Base-by-base conservation (phyloP, 2,329 filamentous ascomycete species). In the Xylaria sp. region DNA sequence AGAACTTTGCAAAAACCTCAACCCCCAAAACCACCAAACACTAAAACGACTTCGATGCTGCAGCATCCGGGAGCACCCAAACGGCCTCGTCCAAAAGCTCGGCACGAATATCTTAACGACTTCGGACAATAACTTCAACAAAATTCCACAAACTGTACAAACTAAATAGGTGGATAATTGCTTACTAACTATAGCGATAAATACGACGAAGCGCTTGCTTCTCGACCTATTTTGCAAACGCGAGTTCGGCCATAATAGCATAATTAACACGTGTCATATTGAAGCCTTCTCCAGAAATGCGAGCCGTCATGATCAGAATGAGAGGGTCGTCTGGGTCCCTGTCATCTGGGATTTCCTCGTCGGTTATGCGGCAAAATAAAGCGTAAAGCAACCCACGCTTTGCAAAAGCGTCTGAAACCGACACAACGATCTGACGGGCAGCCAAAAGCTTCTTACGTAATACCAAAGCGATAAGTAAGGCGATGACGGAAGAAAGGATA, bases 121-220 rank as follows among this genome's bases (percentile, higher is more conserved):
- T n/a, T n/a, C n/a, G n/a, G n/a, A n/a, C n/a, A n/a, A n/a, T n/a
- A n/a, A n/a, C n/a, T n/a, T n/a, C n/a, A n/a, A n/a, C n/a, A n/a
- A n/a, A n/a, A n/a, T n/a, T n/a, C n/a, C n/a, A n/a, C n/a, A n/a
- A n/a, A n/a, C n/a, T n/a, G n/a, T n/a, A n/a, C n/a, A n/a, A n/a
- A n/a, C n/a, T n/a, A n/a, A n/a, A n/a, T n/a, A n/a, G n/a, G n/a
- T n/a, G n/a, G n/a, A 44, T 53, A 18, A 39, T 53, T 17, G 44
- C 50, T 39, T 53, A 39, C 16, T 53, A 39, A 8, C 44, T 20
- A 40, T 53, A 20, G 20, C 44, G 44, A 48, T 48, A 26, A 18
- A 48, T 20, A 39, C 44, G 44, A 48, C 21, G 39, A 7, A 53
- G 44, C 11, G 44, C 44, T 39, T 53, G 44, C 16, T 48, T 44